Base-by-base conservation (phyloP, 805 yeast species). In the Yarrowia sp. region DNA sequence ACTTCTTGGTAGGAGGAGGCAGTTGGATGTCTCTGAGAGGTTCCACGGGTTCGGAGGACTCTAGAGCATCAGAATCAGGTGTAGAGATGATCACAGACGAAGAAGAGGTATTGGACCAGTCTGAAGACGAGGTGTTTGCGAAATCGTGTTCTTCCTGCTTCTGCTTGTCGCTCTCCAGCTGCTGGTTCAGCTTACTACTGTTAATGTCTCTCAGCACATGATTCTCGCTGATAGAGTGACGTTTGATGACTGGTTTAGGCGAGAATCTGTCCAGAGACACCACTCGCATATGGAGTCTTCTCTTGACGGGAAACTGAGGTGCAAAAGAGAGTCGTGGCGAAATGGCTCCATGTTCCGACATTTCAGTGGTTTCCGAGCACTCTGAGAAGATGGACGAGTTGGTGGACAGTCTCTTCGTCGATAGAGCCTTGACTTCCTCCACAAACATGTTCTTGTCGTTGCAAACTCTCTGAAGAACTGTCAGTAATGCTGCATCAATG, bases 281-380 rank as follows among this genome's bases (percentile, higher is more conserved):
- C 8, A 59, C 65, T 35, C 65, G n/a, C 65, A 59, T 43, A n/a
- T 59, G 65, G 5, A 59, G 42, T 45, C 65, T 16, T 59, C 65
- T n/a, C 35, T 59, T 59, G 32, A 56, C 63, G 15, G 63, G 36
- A 12, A 59, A 59, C 35, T 43, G 65, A 3, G 52, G 50, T 1
- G 52, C 52, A 26, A 35, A 26, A 11, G 22, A 35, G 14, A 49
- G 16, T 5, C 52, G 41, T 10, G 65, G 65, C 32, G 65, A 59
- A 5, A 45, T 8, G 3, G 52, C 42, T 11, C 52, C 65, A 42
- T 43, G 65, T 14, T 59, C 65, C 11, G 65, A 59, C 42, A 59
- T n/a, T 3, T 59, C 65, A 7, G 65, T 59, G 42, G 52, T 35
- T 14, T 43, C 65, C 4, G 65, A 59, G 35, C 65, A 59, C 52